Base-by-base conservation (phyloP, 164 flowering plant genomes). In the Dillenia suffruticosa region DNA sequence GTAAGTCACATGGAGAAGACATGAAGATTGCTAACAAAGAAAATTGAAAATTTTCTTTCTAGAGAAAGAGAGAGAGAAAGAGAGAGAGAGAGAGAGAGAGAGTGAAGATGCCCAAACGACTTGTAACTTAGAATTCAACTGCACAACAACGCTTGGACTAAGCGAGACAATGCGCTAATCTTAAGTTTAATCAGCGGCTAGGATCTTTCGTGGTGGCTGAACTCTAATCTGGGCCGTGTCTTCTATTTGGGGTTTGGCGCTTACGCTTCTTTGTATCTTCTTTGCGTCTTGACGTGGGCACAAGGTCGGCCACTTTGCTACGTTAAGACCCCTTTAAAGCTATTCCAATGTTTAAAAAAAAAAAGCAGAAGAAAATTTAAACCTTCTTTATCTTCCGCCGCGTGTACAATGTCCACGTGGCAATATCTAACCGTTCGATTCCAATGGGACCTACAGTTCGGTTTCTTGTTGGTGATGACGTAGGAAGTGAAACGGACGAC, bases 251-350 rank as follows among this genome's bases (percentile, higher is more conserved):
- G 62, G 68, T 72, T 80, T 78, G 88, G 87, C 87, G 87, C 85
- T 77, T 84, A 84, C 90, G 92, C 82, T 81, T 72, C 79, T 77
- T 74, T 69, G 81, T 79, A 71, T 76, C 72, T 81, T 77, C 79
- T 74, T 82, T 76, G 86, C 87, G 86, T 84, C 85, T 78, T 64
- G 74, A 68, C 72, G 71, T 74, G 59, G 71, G 74, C 71, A 51
- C 70, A 48, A 63, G 77, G 82, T 80, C 81, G 79, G 81, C 79
- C 71, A 63, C 66, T 54, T 54, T 62, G 66, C 72, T 64, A 72
- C 78, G 79, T 68, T 57, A 63, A 19, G 61, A 53, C 40, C 40
- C 40, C 44, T 1, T 13, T 40, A 63, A 48, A 60, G 72, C 65
- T 64, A 71, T 65, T 69, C 72, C 40, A 5, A 5, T 5, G 6